Evolutionary conservation across 129 eudicot species (phyloP), one percentile per base, ranked within the genome.

Genomic region (Tagetes patula): DNA sequence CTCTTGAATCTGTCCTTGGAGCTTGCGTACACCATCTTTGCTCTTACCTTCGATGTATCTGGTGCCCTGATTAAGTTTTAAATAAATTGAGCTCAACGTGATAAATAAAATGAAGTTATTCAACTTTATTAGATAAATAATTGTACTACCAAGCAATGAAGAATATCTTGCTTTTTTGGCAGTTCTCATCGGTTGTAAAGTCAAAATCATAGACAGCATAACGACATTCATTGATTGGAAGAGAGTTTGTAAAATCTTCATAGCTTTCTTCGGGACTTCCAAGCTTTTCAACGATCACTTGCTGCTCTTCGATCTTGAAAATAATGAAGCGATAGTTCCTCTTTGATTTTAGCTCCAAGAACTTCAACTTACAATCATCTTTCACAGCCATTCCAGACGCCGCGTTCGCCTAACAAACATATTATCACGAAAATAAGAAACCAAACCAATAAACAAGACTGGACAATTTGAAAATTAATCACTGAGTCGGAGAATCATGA

Each of bases 11-110:
- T 84, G 70, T 91, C 97, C 87, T 88, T 91, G 4, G 97, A 88
- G 87, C 97, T 91, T 74, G 97, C 97, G 11, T 91, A 91, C 67
- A 91, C 92, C 97, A 91, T 91, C 87, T 91, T 91, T 85, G 85
- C 84, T 68, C 97, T 83, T 86, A 92, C 97, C 80, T 66, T 92
- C 67, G 97, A 81, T 47, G 86, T 74, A 40, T 92, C 97, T 1
- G 97, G 97, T 65, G 96, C 81, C 97, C 96, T 91, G 33, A 45
- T 67, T 32, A 58, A 60, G 3, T 10, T 64, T 32, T 14, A 41
- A 52, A 65, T 37, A 9, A 30, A 30, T 30, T 30, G 11, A 34
- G 6, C 65, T 61, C 37, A 61, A 37, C 1, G 3, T 58, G 9
- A 27, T 27, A 58, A 61, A 4, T 32, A 12, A 36, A 36, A 13